These are phyloP conservation scores for Acanthamoeba polyphaga DNA, from an alignment of 208 protist genomes.

Conservation along the genomic window DNA sequence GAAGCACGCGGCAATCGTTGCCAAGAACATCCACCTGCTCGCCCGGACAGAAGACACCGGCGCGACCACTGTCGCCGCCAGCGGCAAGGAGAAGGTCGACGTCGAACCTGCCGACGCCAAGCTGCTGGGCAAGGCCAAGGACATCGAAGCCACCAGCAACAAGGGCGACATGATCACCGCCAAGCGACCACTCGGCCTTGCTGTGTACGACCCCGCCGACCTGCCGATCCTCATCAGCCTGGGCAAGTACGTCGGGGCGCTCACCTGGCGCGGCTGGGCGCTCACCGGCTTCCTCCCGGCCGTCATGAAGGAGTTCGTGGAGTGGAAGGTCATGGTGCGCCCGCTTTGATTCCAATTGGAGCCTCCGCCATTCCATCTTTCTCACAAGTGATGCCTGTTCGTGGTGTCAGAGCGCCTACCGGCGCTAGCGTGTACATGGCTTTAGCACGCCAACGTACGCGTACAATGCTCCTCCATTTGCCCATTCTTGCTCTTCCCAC, in stretches of 20 bases:
- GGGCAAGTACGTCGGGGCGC: conserved; percentile 80
- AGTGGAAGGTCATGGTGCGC: conserved; percentile 83
- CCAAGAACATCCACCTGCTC: conserved; percentile 78
- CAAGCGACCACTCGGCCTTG: neutral
- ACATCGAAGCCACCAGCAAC: neutral
- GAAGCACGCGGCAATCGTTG: conserved; percentile 63
- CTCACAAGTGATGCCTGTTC: neutral
- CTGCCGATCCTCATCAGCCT: conserved; percentile 59
- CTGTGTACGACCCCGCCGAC: neutral
- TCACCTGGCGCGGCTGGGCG: conserved; percentile 76
- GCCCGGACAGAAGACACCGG: neutral
- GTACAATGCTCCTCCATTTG: too few species aligned
- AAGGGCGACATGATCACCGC: neutral
- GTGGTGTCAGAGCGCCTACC: neutral
- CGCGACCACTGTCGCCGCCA: neutral
- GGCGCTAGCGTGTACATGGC: neutral
- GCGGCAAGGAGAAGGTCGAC: neutral
- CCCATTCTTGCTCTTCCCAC: too few species aligned
- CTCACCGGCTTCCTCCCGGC: conserved; percentile 81
- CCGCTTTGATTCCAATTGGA: conserved; percentile 61
- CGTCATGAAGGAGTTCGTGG: conserved; percentile 82
- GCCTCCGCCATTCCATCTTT: neutral
- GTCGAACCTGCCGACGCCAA: neutral
- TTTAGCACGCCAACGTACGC: too few species aligned
- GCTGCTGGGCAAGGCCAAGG: neutral